Evolutionary conservation across 2,329 filamentous ascomycete genomes (phyloP), one percentile per base, ranked within the genome.

Genomic region (Colletotrichum sp.): DNA sequence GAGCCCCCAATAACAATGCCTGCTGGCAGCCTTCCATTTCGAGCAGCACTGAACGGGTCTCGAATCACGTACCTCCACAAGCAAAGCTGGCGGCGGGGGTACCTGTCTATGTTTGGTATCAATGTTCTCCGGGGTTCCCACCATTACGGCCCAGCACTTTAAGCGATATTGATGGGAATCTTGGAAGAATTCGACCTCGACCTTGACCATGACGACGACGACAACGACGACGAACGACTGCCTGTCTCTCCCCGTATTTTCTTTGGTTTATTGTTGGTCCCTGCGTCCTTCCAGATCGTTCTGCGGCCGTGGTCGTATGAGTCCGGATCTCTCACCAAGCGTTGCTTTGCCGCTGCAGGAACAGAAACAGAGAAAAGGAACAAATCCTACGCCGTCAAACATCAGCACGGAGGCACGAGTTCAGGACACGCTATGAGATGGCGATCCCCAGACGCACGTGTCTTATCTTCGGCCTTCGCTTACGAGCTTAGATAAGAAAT

Each of bases 41-140:
- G 55, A 68, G 73, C 52, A 59, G 5, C 19, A 27, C 34, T 34
- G 57, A 34, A 70, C 55, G 64, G 69, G 44, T 73, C 70, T 73
- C 64, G 70, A 73, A 64, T 70, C 73, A 75, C 60, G 70, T 69
- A 69, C 70, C 74, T 73, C 74, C 74, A 73, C 74, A 48, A 65
- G 57, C 44, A 68, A 68, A 65, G 57, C 44, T 73, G 64, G 74
- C 44, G 13, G 64, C 57, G 64, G 74, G 36, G 59, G 39, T 64
- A 69, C 74, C 59, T 65, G 70, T 60, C 48, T 71, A 74, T 71
- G 72, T 74, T 74, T 74, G 68, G 72, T 52, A 74, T 74, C 68
- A 71, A 36, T 59, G 59, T n/a, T 36, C 27, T n/a, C 39, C 44
- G 25, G 57, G 74, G 70, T 73, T 39, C 25, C 69, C 69, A 73